These are phyloP conservation scores for Extremus antarcticus DNA, from an alignment of 495 filamentous ascomycete genomes.

Conservation along the genomic window DNA sequence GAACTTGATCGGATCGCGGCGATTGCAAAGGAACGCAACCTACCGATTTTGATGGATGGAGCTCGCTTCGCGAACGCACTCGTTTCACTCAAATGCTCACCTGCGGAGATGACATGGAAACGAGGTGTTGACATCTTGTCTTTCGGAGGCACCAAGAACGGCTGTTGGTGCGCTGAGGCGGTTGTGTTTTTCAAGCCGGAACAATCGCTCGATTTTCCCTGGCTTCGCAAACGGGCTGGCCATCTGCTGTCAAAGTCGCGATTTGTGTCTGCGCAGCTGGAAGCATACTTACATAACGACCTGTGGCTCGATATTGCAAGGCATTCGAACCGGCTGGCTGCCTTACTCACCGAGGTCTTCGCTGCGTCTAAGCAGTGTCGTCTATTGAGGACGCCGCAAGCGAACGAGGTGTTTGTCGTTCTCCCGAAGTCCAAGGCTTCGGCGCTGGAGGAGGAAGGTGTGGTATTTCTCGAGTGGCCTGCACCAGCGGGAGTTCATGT, in stretches of 20 bases:
- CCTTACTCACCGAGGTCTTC: background rate
- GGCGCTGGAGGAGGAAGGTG: background rate
- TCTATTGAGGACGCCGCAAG: background rate
- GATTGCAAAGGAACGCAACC: background rate
- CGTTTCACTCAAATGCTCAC: background rate
- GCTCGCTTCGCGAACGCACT: constrained; percentile 1
- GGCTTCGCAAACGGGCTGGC: background rate
- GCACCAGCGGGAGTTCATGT: background rate
- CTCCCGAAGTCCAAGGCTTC: background rate
- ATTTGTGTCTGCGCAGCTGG: constrained; percentile 1
- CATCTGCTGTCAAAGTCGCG: background rate
- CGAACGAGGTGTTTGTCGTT: constrained; percentile 1
- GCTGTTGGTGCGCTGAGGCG: background rate
- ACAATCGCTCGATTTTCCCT: background rate
- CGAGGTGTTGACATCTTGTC: background rate
- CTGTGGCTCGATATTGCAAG: background rate
- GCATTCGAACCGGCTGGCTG: background rate
- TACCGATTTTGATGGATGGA: background rate
- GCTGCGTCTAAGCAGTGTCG: background rate
- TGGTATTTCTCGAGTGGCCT: background rate
- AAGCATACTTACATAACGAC: background rate
- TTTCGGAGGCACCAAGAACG: background rate
- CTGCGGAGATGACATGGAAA: constrained; percentile 1
- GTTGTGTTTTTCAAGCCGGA: background rate
- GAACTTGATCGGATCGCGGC: background rate